These are phyloP conservation scores for Neurospora pannonica DNA, from an alignment of 495 filamentous ascomycete genomes.

Conservation along the genomic window DNA sequence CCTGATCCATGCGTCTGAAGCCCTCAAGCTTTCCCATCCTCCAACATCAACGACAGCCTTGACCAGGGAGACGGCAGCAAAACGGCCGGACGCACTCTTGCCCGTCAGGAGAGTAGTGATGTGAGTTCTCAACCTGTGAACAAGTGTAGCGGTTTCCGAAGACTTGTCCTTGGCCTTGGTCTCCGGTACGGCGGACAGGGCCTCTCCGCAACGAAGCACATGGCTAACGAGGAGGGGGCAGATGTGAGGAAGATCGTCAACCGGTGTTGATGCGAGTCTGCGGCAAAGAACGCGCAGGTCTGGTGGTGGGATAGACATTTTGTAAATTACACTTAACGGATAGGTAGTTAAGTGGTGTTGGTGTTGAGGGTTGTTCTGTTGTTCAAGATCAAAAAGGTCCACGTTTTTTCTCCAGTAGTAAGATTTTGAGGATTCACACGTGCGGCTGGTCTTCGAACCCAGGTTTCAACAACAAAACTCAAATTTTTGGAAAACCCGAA, in stretches of 20 bases:
- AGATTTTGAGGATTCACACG: not conserved
- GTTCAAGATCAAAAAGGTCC: not conserved
- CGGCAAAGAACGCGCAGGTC: conserved; percentile 57
- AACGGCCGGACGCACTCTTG: conserved; percentile 59
- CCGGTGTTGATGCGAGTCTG: conserved; percentile 53
- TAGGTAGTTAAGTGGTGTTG: not conserved
- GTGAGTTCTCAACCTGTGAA: conserved; percentile 72
- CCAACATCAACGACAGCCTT: conserved; percentile 76
- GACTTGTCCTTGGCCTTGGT: conserved; percentile 42
- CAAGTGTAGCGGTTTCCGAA: conserved; percentile 51
- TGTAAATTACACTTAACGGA: not conserved
- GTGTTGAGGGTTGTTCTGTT: not conserved
- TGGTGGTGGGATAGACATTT: conserved; percentile 17
- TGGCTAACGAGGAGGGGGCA: conserved; percentile 52
- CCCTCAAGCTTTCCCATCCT: conserved; percentile 66
- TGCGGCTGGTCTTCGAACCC: not conserved
- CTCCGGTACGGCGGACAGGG: conserved; percentile 43
- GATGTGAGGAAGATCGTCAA: conserved; percentile 52
- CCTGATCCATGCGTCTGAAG: conserved; percentile 61
- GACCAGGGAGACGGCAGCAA: conserved; percentile 63
- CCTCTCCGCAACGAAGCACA: conserved; percentile 49
- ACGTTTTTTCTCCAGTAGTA: not conserved
- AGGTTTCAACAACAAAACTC: not conserved
- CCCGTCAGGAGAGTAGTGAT: conserved; percentile 67
- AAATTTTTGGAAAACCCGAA: not conserved